Evolutionary conservation across 257 asterid genomes (phyloP).

Genomic region (Apocynum venetum): DNA sequence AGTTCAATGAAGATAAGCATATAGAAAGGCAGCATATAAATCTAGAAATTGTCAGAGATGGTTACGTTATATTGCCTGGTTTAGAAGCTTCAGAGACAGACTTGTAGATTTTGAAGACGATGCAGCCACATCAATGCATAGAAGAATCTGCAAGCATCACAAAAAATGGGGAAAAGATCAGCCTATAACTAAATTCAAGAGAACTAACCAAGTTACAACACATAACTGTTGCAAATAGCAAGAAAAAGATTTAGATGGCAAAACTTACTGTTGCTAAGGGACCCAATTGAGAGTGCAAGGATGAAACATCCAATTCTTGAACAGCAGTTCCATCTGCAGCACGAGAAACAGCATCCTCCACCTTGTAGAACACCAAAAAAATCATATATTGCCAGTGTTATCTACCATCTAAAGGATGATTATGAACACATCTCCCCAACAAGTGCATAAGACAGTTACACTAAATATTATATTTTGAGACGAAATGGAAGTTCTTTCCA

Average conservation of each 20-base stretch:
- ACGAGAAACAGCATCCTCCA: slow-evolving; percentile 81
- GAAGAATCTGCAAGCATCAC: slow-evolving; percentile 59
- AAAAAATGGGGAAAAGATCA: slow-evolving; percentile 21
- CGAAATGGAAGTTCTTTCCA: neutral
- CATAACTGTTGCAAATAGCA: slow-evolving; percentile 18
- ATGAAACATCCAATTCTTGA: slow-evolving; percentile 73
- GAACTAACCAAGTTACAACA: slow-evolving; percentile 23
- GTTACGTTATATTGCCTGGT: slow-evolving; percentile 57
- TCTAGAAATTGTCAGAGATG: slow-evolving; percentile 8
- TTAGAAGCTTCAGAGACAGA: slow-evolving; percentile 76
- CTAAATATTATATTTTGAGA: neutral
- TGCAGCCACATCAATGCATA: slow-evolving; percentile 89
- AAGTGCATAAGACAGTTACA: neutral
- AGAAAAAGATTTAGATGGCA: slow-evolving; percentile 18
- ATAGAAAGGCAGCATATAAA: neutral
- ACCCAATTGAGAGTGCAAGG: slow-evolving; percentile 83
- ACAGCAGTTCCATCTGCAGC: slow-evolving; percentile 75
- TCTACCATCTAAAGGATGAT: neutral
- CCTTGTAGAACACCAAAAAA: slow-evolving; percentile 39
- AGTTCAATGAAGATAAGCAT: neutral
- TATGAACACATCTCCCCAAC: neutral
- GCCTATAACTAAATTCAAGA: slow-evolving; percentile 25
- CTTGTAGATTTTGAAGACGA: slow-evolving; percentile 70
- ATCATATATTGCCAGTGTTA: neutral
- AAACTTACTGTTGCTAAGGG: slow-evolving; percentile 81